phyloP scores from a whole-genome alignment of 164 flowering plant genomes.

The Pachysandra terminalis region DNA sequence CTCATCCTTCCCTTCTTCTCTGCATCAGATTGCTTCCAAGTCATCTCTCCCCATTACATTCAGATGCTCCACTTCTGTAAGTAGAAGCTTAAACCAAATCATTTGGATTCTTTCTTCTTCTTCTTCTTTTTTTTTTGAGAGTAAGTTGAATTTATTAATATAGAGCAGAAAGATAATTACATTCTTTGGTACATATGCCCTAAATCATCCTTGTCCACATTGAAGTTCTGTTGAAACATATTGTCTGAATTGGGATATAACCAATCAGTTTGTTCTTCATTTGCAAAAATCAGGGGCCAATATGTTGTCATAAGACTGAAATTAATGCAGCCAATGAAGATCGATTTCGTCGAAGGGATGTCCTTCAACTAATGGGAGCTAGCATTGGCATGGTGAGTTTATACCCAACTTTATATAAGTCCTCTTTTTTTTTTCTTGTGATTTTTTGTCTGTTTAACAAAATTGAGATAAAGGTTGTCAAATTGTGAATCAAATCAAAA shows the following conservation, averaged over 20 bases:
- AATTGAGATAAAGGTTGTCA: too few relatives aligned
- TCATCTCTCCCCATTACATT: constrained; percentile 7
- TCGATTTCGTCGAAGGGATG: constrained; percentile 48
- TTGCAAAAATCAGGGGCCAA: constrained; percentile 34
- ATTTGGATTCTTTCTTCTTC: neutral
- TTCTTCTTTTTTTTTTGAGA: neutral
- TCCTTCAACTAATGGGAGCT: constrained; percentile 53
- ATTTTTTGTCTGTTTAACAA: too few relatives aligned
- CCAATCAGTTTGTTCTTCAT: neutral
- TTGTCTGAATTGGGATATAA: neutral
- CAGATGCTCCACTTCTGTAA: constrained; percentile 6
- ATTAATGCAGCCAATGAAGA: constrained; percentile 21
- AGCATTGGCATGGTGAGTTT: constrained; percentile 59
- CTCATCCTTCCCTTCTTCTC: constrained; percentile 20
- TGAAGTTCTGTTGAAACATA: too few relatives aligned
- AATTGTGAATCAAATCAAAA: too few relatives aligned
- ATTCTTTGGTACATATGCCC: too few relatives aligned
- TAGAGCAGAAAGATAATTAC: too few relatives aligned
- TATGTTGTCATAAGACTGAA: constrained; percentile 45
- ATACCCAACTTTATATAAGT: neutral
- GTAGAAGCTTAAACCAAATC: neutral
- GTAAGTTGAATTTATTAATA: too few relatives aligned
- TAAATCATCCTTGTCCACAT: too few relatives aligned
- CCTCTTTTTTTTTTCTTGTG: neutral
- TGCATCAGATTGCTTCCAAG: constrained; percentile 11